phyloP scores from a whole-genome alignment of 495 filamentous ascomycete species.

The Poronia punctata region DNA sequence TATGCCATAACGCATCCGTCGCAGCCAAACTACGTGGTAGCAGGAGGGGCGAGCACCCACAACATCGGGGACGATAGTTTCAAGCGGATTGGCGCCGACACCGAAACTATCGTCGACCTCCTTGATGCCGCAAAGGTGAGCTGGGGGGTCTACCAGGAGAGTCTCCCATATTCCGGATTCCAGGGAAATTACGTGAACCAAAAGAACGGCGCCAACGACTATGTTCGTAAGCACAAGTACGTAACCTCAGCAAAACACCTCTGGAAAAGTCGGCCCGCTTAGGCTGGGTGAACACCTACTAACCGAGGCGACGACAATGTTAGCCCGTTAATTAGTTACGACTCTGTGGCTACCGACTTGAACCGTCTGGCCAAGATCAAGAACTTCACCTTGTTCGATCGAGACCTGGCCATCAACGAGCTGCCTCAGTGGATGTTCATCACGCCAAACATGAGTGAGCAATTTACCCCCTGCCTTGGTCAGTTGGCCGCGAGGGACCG shows the following conservation, averaged over 20 bases:
- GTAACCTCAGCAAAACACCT: too few species aligned
- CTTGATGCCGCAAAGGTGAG: constrained; percentile 57
- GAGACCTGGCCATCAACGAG: constrained; percentile 45
- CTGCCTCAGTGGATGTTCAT: constrained; percentile 66
- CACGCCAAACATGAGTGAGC: constrained; percentile 57
- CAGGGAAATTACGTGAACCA: constrained; percentile 48
- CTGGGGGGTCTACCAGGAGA: constrained; percentile 62
- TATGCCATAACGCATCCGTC: constrained; percentile 57
- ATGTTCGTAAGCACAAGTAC: constrained; percentile 66
- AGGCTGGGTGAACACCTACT: too few species aligned
- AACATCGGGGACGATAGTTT: constrained; percentile 58
- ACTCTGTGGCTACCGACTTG: constrained; percentile 48
- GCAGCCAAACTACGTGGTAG: constrained; percentile 60
- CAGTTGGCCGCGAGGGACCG: neutral
- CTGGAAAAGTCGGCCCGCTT: too few species aligned
- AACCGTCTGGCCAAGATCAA: constrained; percentile 55
- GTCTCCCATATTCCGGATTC: constrained; percentile 59
- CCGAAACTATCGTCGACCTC: constrained; percentile 59
- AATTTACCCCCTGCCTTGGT: constrained; percentile 35
- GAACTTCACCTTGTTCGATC: constrained; percentile 53
- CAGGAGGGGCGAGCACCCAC: constrained; percentile 53
- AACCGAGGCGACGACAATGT: too few species aligned
- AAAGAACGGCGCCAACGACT: constrained; percentile 44
- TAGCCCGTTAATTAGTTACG: constrained; percentile 49
- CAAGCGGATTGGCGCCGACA: constrained; percentile 45